Conservation (phyloP, 208 protist genomes). For the Crithidia fasciculata region DNA sequence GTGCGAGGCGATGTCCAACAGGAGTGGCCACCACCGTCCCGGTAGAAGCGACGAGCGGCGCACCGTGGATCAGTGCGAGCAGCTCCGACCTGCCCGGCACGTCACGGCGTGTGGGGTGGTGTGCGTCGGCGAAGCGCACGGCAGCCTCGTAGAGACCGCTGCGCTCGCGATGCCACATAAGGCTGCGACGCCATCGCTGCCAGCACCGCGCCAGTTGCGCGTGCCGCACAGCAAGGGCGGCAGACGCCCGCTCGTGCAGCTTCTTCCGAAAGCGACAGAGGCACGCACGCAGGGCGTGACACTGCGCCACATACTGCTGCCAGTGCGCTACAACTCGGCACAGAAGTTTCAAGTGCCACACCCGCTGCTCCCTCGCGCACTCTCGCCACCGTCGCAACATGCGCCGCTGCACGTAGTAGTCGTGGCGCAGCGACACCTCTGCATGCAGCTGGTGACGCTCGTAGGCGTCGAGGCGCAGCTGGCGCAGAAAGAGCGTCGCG, state of each 20-base stretch:
- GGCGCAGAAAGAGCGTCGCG: slow-evolving; percentile 60
- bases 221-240: slow-evolving; percentile 6
- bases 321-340: slow-evolving; percentile 28
- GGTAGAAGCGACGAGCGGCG: neutral
- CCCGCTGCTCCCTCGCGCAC: slow-evolving; percentile 5
- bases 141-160: slow-evolving; percentile 24
- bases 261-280: slow-evolving; percentile 18
- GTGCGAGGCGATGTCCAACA: slow-evolving; percentile 21
- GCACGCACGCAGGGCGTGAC: neutral
- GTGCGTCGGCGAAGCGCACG: slow-evolving; percentile 14
- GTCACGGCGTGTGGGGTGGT: neutral
- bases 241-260: slow-evolving; percentile 24
- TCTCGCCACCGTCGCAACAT: slow-evolving; percentile 42
- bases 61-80: slow-evolving; percentile 21
- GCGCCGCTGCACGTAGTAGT: slow-evolving; percentile 64
- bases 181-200: slow-evolving; percentile 29
- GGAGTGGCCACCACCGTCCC: slow-evolving; percentile 20
- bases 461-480: slow-evolving; percentile 55
- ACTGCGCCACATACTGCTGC: slow-evolving; percentile 20
- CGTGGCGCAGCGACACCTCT: slow-evolving; percentile 57
- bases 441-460: slow-evolving; percentile 29
- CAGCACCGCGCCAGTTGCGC: slow-evolving; percentile 28
- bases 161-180: slow-evolving; percentile 28
- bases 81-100: neutral
- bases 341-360: slow-evolving; percentile 7